Evolutionary conservation across 192 early-diverging fungal species (phyloP).

Genomic region (Gryganskiella cystojenkinii): DNA sequence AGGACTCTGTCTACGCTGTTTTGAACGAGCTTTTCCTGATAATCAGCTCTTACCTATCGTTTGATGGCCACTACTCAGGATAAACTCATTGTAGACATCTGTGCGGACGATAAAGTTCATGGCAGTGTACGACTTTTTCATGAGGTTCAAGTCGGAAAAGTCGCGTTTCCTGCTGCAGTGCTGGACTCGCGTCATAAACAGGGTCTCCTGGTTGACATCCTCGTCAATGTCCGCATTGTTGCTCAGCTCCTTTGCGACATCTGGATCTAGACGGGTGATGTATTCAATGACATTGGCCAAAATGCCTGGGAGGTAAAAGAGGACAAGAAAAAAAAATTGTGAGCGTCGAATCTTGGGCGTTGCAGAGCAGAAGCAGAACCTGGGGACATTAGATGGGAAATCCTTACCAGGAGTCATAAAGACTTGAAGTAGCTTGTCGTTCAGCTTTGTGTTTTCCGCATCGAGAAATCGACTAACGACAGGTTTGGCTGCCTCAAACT

Average conservation of each 20-base stretch:
- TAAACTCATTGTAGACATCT: constrained; percentile 52
- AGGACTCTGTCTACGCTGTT: too few relatives aligned
- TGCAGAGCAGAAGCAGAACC: not conserved
- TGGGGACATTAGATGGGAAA: too few relatives aligned
- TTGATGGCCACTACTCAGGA: constrained; percentile 41
- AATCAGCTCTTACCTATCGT: constrained; percentile 18
- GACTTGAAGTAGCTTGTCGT: constrained; percentile 43
- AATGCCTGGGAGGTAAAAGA: constrained; percentile 17
- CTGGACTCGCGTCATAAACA: constrained; percentile 30
- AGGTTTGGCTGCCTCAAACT: constrained; percentile 45
- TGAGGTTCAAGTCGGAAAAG: constrained; percentile 36
- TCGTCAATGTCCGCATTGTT: constrained; percentile 14
- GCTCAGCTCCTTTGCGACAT: constrained; percentile 22
- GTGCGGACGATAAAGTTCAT: constrained; percentile 47
- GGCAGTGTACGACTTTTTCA: constrained; percentile 50
- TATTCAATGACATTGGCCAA: constrained; percentile 30
- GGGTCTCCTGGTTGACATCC: constrained; percentile 31
- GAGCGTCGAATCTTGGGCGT: not conserved
- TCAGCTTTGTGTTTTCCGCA: constrained; percentile 47
- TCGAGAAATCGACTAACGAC: constrained; percentile 46
- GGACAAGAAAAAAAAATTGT: not conserved
- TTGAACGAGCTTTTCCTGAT: not conserved
- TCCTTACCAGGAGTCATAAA: constrained; percentile 48
- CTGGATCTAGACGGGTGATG: constrained; percentile 47
- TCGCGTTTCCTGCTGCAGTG: constrained; percentile 33